phyloP scores from a whole-genome alignment of 225 moss, liverwort and hornwort species.

The Ulota crispa region DNA sequence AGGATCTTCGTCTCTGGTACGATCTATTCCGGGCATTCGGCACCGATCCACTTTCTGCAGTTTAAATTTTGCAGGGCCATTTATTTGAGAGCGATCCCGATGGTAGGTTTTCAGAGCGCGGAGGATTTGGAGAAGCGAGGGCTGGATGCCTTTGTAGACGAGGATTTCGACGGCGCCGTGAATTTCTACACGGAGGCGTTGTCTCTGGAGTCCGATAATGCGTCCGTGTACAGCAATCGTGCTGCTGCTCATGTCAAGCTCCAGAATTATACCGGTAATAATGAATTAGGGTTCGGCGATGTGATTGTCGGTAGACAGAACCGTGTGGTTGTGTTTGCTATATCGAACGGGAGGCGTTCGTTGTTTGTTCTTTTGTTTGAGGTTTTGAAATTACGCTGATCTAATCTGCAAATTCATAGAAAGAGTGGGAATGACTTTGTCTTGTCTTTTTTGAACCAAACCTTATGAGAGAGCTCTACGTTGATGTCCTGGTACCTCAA shows the following conservation, averaged over 20 bases:
- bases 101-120: constrained; percentile 48
- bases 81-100: not conserved
- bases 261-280: constrained; percentile 58
- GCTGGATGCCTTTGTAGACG: constrained; percentile 54
- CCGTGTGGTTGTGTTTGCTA: not conserved
- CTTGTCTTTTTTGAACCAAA: not conserved
- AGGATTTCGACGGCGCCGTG: constrained; percentile 55
- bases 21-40: not conserved
- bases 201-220: constrained; percentile 40
- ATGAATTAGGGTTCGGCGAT: constrained; percentile 12
- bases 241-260: constrained; percentile 66
- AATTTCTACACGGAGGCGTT: constrained; percentile 46
- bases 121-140: constrained; percentile 70
- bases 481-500: not conserved
- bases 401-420: not conserved
- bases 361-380: not conserved
- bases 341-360: not conserved
- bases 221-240: constrained; percentile 35
- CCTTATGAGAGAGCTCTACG: not conserved
- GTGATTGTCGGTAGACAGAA: not conserved
- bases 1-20: not conserved
- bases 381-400: not conserved
- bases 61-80: not conserved
- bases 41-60: too few species aligned
- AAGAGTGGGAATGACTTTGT: not conserved